Evolutionary conservation across 192 early-diverging fungal species (phyloP).

Genomic region (Backusella tuberculispora): DNA sequence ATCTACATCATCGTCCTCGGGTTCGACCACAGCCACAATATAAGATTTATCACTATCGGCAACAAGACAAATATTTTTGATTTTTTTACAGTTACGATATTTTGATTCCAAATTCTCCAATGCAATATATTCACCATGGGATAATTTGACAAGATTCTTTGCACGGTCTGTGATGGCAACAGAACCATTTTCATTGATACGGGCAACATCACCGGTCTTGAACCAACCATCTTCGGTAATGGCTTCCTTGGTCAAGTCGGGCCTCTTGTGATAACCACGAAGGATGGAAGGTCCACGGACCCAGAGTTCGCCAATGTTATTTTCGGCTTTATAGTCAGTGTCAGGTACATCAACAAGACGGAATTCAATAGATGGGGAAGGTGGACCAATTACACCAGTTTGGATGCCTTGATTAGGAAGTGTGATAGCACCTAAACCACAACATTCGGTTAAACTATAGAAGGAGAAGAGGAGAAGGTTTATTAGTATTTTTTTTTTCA

Average conservation of each 20-base stretch:
- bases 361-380: constrained; percentile 60
- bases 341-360: constrained; percentile 63
- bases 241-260: constrained; percentile 48
- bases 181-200: constrained; percentile 47
- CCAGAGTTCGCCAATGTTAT: constrained; percentile 69
- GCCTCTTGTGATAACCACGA: constrained; percentile 57
- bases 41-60: constrained; percentile 67
- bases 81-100: constrained; percentile 71
- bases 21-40: constrained; percentile 75
- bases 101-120: constrained; percentile 59
- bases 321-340: constrained; percentile 54
- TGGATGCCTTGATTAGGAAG: constrained; percentile 47
- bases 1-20: constrained; percentile 45
- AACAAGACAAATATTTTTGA: constrained; percentile 76
- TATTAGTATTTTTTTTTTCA: not conserved
- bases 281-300: constrained; percentile 59
- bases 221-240: constrained; percentile 63
- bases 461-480: not conserved
- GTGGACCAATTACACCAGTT: constrained; percentile 65
- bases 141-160: constrained; percentile 82
- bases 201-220: constrained; percentile 54
- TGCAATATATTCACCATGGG: constrained; percentile 77
- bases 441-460: constrained; percentile 66
- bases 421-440: constrained; percentile 54
- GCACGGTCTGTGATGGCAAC: constrained; percentile 79